Evolutionary conservation across 2,329 filamentous ascomycete genomes (phyloP).

Genomic region (Aspergillus fischeri): DNA sequence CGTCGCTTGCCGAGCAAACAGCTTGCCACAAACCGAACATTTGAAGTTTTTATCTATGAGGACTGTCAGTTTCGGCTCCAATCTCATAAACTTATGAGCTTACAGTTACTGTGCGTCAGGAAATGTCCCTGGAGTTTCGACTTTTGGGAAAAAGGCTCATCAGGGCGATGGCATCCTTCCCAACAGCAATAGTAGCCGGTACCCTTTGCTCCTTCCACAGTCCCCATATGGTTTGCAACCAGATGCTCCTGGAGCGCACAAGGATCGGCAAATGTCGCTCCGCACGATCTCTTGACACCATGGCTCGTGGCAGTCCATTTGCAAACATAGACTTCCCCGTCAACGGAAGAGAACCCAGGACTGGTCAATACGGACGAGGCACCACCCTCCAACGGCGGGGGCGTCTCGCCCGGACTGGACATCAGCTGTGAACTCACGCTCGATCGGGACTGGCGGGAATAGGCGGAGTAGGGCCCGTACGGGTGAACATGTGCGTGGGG

Average conservation of each 20-base stretch:
- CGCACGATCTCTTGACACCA: constrained; percentile 30
- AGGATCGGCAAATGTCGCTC: constrained; percentile 32
- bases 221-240: constrained; percentile 33
- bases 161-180: constrained; percentile 40
- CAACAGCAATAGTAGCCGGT: constrained; percentile 44
- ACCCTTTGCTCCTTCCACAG: constrained; percentile 35
- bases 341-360: constrained; percentile 28
- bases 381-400: constrained; percentile 33
- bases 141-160: constrained; percentile 44
- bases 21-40: constrained; percentile 39
- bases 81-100: background rate
- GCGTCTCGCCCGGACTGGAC: constrained; percentile 35
- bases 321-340: constrained; percentile 35
- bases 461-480: constrained; percentile 32
- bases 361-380: constrained; percentile 35
- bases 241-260: constrained; percentile 40
- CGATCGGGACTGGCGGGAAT: constrained; percentile 33
- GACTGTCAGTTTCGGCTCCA: background rate
- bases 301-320: constrained; percentile 30
- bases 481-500: constrained; percentile 30
- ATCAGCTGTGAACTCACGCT: constrained; percentile 35
- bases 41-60: constrained; percentile 39
- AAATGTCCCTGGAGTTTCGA: constrained; percentile 44
- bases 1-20: constrained; percentile 41
- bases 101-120: constrained; percentile 43